Evolutionary conservation across 768 basidiomycete genomes (phyloP), one percentile per base, ranked within the genome.

Genomic region (Amanita brunnescens): DNA sequence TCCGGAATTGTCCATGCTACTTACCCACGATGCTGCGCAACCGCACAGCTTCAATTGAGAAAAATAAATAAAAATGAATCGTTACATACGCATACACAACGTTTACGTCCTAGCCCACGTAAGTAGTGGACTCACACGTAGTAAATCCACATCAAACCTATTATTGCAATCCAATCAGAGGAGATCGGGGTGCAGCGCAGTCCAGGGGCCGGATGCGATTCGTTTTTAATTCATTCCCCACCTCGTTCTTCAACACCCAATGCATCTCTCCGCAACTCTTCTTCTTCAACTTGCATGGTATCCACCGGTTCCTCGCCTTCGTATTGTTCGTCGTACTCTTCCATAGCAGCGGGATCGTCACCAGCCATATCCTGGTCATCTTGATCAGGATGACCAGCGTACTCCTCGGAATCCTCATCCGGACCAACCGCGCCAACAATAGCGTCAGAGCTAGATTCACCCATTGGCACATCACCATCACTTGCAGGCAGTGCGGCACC

Each of bases 211-310:
- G 34, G 34, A 35, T 35, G 26, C 26, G 7, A 13, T 35, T 4
- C n/a, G 12, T 12, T 5, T 35, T n/a, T n/a, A n/a, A 35, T 18
- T 34, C 20, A 47, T 6, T 50, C 52, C 7, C 23, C 40, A 20
- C 41, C 12, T 23, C 43, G 49, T 43, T 66, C 67, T 2, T 75
- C 75, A 24, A 73, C 56, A 9, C 66, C 71, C 32, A 57, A 55
- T 0, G 63, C 62, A 59, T 79, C 77, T 49, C 46, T 62, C 52
- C 49, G 59, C 32, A 73, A 38, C 52, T 75, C 76, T 38, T 74
- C 69, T n/a, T 69, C 59, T 52, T 80, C 77, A 7, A 76, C 53
- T 4, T 67, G 67, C 57, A 74, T 68, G 34, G 64, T 53, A 54
- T 82, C 71, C 58, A 69, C 65, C 42, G 63, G 50, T 46, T 73